A percentile compares a stretch with the other conserved stretches of the same genome.
phyloP scores from a whole-genome alignment of 768 basidiomycete genomes.

The Peribolospora baueri region DNA sequence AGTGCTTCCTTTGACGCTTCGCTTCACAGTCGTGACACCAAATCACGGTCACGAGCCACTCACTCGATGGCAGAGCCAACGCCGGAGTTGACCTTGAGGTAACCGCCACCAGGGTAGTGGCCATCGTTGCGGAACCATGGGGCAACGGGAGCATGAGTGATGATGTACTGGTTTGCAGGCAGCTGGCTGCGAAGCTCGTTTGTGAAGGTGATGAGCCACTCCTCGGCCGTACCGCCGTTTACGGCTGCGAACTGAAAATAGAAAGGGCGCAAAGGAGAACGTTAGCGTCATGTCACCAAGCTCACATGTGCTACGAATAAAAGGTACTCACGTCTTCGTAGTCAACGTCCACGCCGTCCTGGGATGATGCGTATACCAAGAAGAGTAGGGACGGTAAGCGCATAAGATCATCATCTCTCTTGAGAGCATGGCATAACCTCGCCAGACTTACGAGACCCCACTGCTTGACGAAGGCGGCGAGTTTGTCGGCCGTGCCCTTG shows the following conservation, averaged over 20 bases:
- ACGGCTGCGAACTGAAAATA: slow-evolving; percentile 31
- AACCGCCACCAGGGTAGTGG: slow-evolving; percentile 15
- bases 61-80: slow-evolving; percentile 15
- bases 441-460: background rate
- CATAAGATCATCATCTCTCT: slow-evolving; percentile 18
- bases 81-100: slow-evolving; percentile 14
- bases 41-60: too few relatives aligned
- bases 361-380: too few relatives aligned
- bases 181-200: slow-evolving; percentile 28
- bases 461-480: slow-evolving; percentile 40
- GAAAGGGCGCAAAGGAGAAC: background rate
- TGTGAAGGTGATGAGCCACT: slow-evolving; percentile 34
- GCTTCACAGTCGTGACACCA: too few relatives aligned
- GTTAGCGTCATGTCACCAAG: too few relatives aligned
- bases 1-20: too few relatives aligned
- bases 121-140: background rate
- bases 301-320: too few relatives aligned
- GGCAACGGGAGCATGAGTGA: slow-evolving; percentile 16
- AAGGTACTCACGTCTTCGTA: slow-evolving; percentile 22
- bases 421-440: background rate
- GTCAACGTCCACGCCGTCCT: slow-evolving; percentile 48
- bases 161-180: slow-evolving; percentile 27
- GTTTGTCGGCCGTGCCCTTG: slow-evolving; percentile 33
- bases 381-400: slow-evolving; percentile 11
- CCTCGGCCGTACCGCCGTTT: slow-evolving; percentile 30